These are phyloP conservation scores for Alternaria gansuensis DNA, from an alignment of 2,329 filamentous ascomycete species.

Conservation along the genomic window DNA sequence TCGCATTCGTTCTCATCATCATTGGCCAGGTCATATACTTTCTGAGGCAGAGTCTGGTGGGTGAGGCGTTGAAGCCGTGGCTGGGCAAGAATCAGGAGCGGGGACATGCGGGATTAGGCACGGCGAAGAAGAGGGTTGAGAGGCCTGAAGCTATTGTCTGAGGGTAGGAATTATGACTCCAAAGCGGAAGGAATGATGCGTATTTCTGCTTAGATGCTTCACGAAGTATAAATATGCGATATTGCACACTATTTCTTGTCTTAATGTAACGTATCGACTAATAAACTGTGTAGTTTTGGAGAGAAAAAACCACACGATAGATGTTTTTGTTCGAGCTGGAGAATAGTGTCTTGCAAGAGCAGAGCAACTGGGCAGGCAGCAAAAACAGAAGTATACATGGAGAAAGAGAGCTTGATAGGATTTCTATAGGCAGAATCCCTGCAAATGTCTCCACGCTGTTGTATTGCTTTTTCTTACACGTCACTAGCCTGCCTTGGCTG, in stretches of 20 bases:
- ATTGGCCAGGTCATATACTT: slow-evolving; percentile 88
- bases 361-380: too few relatives aligned
- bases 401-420: too few relatives aligned
- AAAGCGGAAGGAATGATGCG: neutral
- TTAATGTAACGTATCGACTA: neutral
- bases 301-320: too few relatives aligned
- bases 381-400: too few relatives aligned
- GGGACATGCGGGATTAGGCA: slow-evolving; percentile 41
- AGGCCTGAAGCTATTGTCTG: slow-evolving; percentile 44
- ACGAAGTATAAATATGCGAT: neutral
- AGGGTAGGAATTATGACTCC: neutral
- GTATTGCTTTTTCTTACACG: neutral
- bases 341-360: too few relatives aligned
- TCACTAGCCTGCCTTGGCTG: slow-evolving; percentile 6
- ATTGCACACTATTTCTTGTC: neutral
- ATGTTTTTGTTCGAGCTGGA: too few relatives aligned
- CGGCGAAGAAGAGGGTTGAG: slow-evolving; percentile 44
- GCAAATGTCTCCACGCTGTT: neutral
- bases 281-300: too few relatives aligned
- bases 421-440: too few relatives aligned
- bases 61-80: slow-evolving; percentile 95
- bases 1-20: slow-evolving; percentile 93
- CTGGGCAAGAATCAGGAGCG: slow-evolving; percentile 83
- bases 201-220: neutral
- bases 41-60: slow-evolving; percentile 79